Evolutionary conservation across 2,329 filamentous ascomycete genomes (phyloP).

Genomic region (Lecanicillium sp.): DNA sequence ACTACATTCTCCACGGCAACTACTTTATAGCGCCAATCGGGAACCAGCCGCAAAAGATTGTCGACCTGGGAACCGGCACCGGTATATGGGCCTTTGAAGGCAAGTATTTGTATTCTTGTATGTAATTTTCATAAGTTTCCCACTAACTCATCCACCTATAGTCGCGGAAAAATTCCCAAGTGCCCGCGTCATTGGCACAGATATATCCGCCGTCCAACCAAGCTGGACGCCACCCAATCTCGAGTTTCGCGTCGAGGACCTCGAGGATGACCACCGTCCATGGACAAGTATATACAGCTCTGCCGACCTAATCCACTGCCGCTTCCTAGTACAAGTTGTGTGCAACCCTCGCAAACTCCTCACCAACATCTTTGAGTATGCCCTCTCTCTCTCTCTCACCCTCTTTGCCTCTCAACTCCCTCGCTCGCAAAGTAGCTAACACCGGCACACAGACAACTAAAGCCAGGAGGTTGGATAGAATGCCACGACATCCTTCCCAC

Average conservation of each 20-base stretch:
- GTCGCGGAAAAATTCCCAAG: constrained; percentile 37
- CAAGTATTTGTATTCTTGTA: no score
- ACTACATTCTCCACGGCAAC: constrained; percentile 35
- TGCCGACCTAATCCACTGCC: constrained; percentile 46
- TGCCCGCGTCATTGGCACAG: constrained; percentile 35
- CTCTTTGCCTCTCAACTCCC: constrained; percentile 3
- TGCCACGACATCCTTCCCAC: constrained; percentile 25
- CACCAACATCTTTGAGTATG: constrained; percentile 34
- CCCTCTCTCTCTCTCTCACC: no score
- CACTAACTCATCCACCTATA: no score
- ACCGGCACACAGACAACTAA: constrained; percentile 20
- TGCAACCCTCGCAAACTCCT: constrained; percentile 41
- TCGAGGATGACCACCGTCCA: constrained; percentile 25
- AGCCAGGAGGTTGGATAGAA: constrained; percentile 32
- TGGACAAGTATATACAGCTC: constrained; percentile 26
- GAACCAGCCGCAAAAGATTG: constrained; percentile 36
- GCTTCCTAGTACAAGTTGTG: constrained; percentile 42
- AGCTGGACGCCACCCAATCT: constrained; percentile 47
- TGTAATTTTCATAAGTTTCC: no score
- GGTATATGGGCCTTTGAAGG: constrained; percentile 49
- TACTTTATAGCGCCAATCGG: constrained; percentile 36
- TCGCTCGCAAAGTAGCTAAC: not conserved
- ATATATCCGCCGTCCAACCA: constrained; percentile 36
- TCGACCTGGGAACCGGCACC: constrained; percentile 42
- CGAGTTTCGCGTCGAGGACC: constrained; percentile 35